Conservation (phyloP, 768 basidiomycete genomes). For the Hypsizygus marmoreus region DNA sequence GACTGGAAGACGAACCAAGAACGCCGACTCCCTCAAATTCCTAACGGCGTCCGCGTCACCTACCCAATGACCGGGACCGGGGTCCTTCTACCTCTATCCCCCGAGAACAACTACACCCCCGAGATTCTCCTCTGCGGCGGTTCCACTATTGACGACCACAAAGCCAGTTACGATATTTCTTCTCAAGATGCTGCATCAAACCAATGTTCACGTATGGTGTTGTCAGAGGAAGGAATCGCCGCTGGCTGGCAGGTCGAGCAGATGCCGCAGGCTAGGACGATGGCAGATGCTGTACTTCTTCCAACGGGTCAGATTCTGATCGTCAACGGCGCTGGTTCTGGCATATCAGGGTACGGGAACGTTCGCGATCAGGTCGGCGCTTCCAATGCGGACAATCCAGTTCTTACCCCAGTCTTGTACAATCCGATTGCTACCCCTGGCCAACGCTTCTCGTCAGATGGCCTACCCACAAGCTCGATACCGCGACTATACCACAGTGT, state of each 20-base stretch:
- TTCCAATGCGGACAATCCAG: slow-evolving; percentile 80
- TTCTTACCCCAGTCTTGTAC: slow-evolving; percentile 71
- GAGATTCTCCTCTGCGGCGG: slow-evolving; percentile 81
- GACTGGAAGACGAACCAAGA: slow-evolving; percentile 70
- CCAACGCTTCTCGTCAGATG: slow-evolving; percentile 56
- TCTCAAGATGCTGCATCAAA: slow-evolving; percentile 73
- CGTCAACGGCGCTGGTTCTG: slow-evolving; percentile 73
- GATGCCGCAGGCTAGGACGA: slow-evolving; percentile 73
- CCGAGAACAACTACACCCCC: slow-evolving; percentile 60
- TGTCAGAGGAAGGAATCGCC: slow-evolving; percentile 65
- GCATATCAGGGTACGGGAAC: slow-evolving; percentile 80
- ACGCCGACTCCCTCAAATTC: slow-evolving; percentile 62
- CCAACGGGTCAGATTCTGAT: slow-evolving; percentile 76
- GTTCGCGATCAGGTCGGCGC: slow-evolving; percentile 66
- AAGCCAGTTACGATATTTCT: slow-evolving; percentile 61
- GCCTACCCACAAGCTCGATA: slow-evolving; percentile 66
- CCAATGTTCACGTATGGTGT: slow-evolving; percentile 70
- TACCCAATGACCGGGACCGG: slow-evolving; percentile 83
- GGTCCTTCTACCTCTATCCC: slow-evolving; percentile 70
- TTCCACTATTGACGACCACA: slow-evolving; percentile 62
- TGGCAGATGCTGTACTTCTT: slow-evolving; percentile 81
- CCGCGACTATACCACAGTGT: slow-evolving; percentile 84
- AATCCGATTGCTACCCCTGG: slow-evolving; percentile 54
- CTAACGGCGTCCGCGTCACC: slow-evolving; percentile 78
- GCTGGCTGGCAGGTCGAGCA: slow-evolving; percentile 74